phyloP scores from a whole-genome alignment of 2,329 filamentous ascomycete genomes.

The Pseudogymnoascus sp. region DNA sequence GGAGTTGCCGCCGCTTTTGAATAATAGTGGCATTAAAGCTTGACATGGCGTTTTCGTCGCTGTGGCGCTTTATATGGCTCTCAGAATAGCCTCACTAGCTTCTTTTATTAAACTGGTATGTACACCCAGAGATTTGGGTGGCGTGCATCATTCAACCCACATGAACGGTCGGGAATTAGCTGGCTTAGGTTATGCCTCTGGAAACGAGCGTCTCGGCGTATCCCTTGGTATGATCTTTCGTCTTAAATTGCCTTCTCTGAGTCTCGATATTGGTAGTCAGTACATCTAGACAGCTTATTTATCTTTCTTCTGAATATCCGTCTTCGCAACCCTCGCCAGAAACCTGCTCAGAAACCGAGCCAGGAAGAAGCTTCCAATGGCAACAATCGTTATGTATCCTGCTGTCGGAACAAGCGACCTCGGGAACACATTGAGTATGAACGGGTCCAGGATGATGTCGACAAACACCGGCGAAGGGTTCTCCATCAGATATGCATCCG shows the following conservation, averaged over 20 bases:
- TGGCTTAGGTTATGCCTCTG: background rate
- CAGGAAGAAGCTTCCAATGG: conserved; percentile 29
- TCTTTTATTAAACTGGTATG: background rate
- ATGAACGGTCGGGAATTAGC: no score
- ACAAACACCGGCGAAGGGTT: conserved; percentile 63
- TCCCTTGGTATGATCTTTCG: background rate
- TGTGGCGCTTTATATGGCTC: background rate
- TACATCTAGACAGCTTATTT: background rate
- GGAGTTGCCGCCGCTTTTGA: background rate
- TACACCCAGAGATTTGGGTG: background rate
- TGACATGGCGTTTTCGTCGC: background rate
- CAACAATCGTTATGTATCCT: conserved; percentile 57
- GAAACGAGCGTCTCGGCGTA: background rate
- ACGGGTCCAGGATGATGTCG: conserved; percentile 83
- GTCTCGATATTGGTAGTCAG: background rate
- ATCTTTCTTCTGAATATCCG: conserved; percentile 4
- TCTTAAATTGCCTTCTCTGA: background rate
- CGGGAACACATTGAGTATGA: conserved; percentile 69
- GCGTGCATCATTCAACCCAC: background rate
- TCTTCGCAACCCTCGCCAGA: conserved; percentile 14
- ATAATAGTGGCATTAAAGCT: background rate
- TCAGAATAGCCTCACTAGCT: background rate
- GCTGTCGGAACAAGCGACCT: conserved; percentile 66
- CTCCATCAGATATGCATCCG: conserved; percentile 66
- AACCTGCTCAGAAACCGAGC: conserved; percentile 21